Percentiles rank a stretch among this genome's conserved stretches.
Evolutionary conservation across 2,329 filamentous ascomycete genomes (phyloP).

Genomic region (Penicillium sp.): DNA sequence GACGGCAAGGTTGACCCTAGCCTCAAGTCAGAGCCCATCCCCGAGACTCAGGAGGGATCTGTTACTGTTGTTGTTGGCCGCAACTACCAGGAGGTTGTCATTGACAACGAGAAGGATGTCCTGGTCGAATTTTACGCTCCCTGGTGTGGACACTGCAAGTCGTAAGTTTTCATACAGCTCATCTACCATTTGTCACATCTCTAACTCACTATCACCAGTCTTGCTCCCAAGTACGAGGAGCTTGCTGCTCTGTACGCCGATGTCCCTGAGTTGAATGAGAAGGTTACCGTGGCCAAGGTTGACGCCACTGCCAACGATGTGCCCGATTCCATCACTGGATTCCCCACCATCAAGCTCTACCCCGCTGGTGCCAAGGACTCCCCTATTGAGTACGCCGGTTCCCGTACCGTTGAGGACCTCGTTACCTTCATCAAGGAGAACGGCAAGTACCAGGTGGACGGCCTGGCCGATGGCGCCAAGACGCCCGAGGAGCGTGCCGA

Average conservation of each 20-base stretch:
- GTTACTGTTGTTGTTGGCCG: constrained; percentile 89
- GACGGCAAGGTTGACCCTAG: constrained; percentile 88
- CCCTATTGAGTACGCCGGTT: constrained; percentile 82
- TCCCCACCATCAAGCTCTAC: constrained; percentile 99
- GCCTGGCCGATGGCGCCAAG: constrained; percentile 55
- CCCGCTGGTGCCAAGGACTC: constrained; percentile 81
- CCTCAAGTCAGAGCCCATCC: constrained; percentile 97
- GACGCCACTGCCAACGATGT: constrained; percentile 96
- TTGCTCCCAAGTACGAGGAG: constrained; percentile 67
- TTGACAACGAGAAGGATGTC: constrained; percentile 94
- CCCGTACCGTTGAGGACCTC: constrained; percentile 87
- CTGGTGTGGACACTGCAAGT: constrained; percentile 70
- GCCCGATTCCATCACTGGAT: constrained; percentile 92
- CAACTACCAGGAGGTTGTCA: constrained; percentile 86
- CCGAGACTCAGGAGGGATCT: constrained; percentile 85
- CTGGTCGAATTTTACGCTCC: constrained; percentile 98
- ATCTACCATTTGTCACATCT: background rate
- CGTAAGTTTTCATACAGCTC: constrained; percentile 41
- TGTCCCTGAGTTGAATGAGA: constrained; percentile 49
- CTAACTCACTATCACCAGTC: constrained; percentile 34
- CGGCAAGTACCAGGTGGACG: constrained; percentile 80
- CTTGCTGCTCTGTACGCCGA: constrained; percentile 57
- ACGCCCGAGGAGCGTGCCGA: constrained; percentile 51
- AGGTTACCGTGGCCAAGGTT: constrained; percentile 78
- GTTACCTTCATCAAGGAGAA: constrained; percentile 92